Conservation (phyloP, 192 early-diverging fungal species). For the Coemansia furcata region DNA sequence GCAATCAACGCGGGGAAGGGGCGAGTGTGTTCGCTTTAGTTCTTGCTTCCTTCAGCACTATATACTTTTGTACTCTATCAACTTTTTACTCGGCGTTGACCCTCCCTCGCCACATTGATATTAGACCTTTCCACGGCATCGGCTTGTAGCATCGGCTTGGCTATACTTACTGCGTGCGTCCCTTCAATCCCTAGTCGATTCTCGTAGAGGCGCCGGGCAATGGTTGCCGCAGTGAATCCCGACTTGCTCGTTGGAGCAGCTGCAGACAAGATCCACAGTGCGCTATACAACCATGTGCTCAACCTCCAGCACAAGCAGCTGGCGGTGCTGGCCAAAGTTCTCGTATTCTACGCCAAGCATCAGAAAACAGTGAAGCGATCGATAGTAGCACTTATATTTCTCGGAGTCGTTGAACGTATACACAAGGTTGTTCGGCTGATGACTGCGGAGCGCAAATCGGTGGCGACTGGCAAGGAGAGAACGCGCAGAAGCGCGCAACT, state of each 20-base stretch:
- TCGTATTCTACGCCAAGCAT: constrained; percentile 39
- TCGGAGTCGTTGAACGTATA: constrained; percentile 28
- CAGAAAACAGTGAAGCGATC: constrained; percentile 34
- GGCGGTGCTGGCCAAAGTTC: constrained; percentile 21
- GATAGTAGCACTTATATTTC: constrained; percentile 29
- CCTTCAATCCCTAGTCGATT: neutral
- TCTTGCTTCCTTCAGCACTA: neutral
- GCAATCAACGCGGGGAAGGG: neutral
- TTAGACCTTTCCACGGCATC: neutral
- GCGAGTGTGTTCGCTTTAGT: neutral
- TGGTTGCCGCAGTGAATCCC: constrained; percentile 35
- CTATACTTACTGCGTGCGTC: neutral
- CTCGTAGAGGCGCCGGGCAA: neutral
- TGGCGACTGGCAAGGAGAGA: neutral
- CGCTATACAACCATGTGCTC: constrained; percentile 29
- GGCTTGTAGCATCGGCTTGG: neutral
- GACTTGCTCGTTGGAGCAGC: constrained; percentile 37
- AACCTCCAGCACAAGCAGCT: constrained; percentile 30
- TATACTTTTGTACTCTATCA: neutral
- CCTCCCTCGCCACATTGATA: neutral
- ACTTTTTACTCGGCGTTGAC: neutral
- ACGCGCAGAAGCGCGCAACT: constrained; percentile 30
- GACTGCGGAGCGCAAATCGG: constrained; percentile 21
- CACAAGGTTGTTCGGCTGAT: constrained; percentile 29
- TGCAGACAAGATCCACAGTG: constrained; percentile 26